phyloP scores from a whole-genome alignment of 73 alveolate genomes.

The Paramecium pentaurelia region DNA sequence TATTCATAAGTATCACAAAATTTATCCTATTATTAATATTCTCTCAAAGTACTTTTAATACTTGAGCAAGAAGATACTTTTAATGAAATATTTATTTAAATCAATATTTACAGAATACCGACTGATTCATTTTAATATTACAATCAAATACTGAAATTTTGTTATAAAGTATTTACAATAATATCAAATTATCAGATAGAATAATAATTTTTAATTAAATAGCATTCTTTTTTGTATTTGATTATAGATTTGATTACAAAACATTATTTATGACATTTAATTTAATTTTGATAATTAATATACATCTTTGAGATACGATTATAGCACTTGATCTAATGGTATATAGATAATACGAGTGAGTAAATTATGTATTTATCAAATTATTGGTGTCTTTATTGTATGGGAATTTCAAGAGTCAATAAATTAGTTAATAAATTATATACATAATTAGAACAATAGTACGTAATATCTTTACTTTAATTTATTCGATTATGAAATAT shows the following conservation, averaged over 20 bases:
- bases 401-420: background rate
- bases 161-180: too few relatives aligned
- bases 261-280: background rate
- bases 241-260: background rate
- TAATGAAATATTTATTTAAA: too few relatives aligned
- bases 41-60: background rate
- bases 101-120: too few relatives aligned
- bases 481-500: background rate
- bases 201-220: background rate
- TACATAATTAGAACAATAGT: background rate
- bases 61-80: background rate
- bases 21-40: background rate
- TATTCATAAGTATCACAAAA: background rate
- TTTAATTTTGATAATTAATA: background rate
- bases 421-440: background rate
- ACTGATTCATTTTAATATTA: too few relatives aligned
- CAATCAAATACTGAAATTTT: too few relatives aligned
- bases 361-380: background rate
- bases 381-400: background rate
- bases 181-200: background rate
- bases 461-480: background rate
- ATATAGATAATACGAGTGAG: background rate
- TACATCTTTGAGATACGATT: background rate
- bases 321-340: background rate
- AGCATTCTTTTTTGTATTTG: background rate